These are phyloP conservation scores for Anastatica hierochuntica DNA, from an alignment of 345 rosid species.

Conservation along the genomic window DNA sequence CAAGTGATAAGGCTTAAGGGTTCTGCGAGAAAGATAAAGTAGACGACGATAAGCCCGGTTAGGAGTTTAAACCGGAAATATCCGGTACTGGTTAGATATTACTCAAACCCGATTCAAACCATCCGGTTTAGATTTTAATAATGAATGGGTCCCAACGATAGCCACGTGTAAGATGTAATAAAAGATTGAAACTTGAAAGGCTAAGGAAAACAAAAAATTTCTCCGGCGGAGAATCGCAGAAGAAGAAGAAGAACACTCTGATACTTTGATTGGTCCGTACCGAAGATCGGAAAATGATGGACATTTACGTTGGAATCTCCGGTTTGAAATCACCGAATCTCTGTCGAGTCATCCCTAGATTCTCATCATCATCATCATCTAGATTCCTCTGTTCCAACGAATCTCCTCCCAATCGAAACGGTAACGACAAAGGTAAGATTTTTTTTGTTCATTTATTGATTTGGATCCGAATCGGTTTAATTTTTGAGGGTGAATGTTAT, in stretches of 20 bases:
- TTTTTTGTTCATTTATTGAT: background rate
- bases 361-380: conserved; percentile 7
- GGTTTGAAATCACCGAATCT: background rate
- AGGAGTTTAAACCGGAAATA: too few species aligned
- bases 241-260: background rate
- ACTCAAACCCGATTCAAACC: background rate
- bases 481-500: background rate
- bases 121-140: background rate
- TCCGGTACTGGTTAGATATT: background rate
- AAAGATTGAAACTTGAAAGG: conserved; percentile 12
- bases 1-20: too few species aligned
- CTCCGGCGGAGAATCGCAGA: conserved; percentile 24
- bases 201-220: conserved; percentile 5
- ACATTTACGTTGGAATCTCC: conserved; percentile 7
- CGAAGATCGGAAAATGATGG: conserved; percentile 5
- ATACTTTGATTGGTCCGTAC: conserved; percentile 13
- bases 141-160: background rate
- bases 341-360: conserved; percentile 3
- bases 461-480: background rate
- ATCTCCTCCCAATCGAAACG: conserved; percentile 32
- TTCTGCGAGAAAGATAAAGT: too few species aligned
- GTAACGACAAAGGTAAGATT: conserved; percentile 25
- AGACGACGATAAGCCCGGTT: conserved; percentile 3
- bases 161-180: conserved; percentile 15
- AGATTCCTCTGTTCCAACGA: conserved; percentile 39